Base-by-base conservation (phyloP, 768 basidiomycete species). In the Rhizopogon roseolus region DNA sequence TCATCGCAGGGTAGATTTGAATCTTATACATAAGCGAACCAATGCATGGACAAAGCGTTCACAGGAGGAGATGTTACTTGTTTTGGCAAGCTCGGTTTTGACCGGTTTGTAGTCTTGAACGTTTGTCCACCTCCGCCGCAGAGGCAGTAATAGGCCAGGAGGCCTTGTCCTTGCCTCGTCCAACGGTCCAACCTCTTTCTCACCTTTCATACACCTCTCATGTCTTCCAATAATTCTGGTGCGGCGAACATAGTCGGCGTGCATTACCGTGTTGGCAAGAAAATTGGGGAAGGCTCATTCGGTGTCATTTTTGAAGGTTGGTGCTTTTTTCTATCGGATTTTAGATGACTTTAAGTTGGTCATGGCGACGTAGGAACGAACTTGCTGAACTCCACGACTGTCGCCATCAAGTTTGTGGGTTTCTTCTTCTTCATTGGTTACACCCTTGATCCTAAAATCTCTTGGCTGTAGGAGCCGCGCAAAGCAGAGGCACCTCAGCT, bases 391-490 rank as follows among this genome's bases (percentile, higher is more conserved):
- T 93, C 90, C 4, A 94, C 96, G 76, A 95, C 94, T 9, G 96
- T 98, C 57, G 97, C 97, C 59, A 98, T 99, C 85, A 99, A 99
- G 80, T 99, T 99, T 82, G 97, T 98, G 66, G 73, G 95, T 85
- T 44, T 22, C 22, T 44, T 43, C 14, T 49, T 41, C 40, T 27
- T 4, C 8, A 43, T 10, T 11, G 29, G 10, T n/a, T 14, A n/a
- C 37, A 4, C 32, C 19, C 34, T 19, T 58, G n/a, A 34, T 44
- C 44, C 41, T 16, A 22, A 58, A 54, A 29, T 50, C 55, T 52
- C 61, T 61, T 50, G 41, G 10, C 51, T 60, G n/a, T 62, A 93
- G 90, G 90, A 93, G 78, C 90, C 90, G 32, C 74, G 90, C 66
- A 90, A 91, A 70, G 94, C 94, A 11, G 97, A 99, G 73, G 97